Evolutionary conservation across 2,329 filamentous ascomycete genomes (phyloP), one percentile per base, ranked within the genome.

Genomic region (Ceratocystis huliohia): DNA sequence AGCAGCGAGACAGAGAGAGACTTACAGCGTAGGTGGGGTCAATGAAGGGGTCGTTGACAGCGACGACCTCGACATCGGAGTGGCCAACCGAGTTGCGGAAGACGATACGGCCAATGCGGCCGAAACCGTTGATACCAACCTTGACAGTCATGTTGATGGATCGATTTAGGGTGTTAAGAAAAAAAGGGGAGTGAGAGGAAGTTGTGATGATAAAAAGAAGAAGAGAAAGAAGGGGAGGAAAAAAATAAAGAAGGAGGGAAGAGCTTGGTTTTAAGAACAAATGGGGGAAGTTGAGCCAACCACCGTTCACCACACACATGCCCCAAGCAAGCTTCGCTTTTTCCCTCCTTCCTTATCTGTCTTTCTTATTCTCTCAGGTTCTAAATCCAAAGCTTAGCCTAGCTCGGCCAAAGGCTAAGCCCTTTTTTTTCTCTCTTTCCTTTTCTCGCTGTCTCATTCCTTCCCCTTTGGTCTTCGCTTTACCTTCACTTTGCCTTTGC

Each of bases 31-130:
- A 97, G 79, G 92, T 82, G 75, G 89, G 85, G 81, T 96, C 92
- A 81, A 99, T 97, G 88, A 99, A 97, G 74, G 94, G 94, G 79
- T 97, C 94, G 85, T 99, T 97, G 82, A 96, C 91, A 74, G 94
- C 93, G 75, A 96, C 91, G 74, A 99, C 84, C 75, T 96, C 84
- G 76, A 97, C 89, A 69, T 95, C 88, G 74, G 84, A 80, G 81
- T 93, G 88, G 86, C 95, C 88, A 77, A 95, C 78, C 75, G 93
- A 90, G 83, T 96, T 97, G 83, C 93, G 91, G 89, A 97, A 94
- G 84, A 97, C 88, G 79, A 99, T 96, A 79, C 94, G 89, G 76
- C 94, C 94, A 81, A 99, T 99, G 81, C 94, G 92, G 83, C 94
- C 94, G 84, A 99, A 99, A 80, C 94, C 93, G 88, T 96, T 97